phyloP scores from a whole-genome alignment of 2,329 filamentous ascomycete genomes.

The Apiospora phragmitis region DNA sequence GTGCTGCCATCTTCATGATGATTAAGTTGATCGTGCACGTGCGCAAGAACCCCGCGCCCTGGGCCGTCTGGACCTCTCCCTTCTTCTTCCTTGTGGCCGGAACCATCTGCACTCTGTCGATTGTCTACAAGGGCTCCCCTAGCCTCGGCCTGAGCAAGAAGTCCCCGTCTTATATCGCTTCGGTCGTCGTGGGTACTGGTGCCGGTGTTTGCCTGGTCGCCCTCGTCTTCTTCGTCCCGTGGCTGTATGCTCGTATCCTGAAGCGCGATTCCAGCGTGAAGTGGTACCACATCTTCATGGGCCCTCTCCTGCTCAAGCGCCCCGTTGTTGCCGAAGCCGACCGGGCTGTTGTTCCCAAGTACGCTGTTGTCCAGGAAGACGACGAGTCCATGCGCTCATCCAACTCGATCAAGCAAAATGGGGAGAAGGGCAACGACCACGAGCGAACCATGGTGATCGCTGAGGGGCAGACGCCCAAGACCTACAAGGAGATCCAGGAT shows the following conservation, averaged over 20 bases:
- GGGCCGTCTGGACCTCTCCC: constrained; percentile 72
- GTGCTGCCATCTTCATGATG: constrained; percentile 67
- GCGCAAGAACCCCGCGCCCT: constrained; percentile 69
- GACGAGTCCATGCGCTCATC: constrained; percentile 18
- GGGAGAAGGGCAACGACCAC: constrained; percentile 23
- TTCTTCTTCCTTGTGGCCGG: constrained; percentile 77
- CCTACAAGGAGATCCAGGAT: constrained; percentile 63
- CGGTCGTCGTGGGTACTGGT: constrained; percentile 66
- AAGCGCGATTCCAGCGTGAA: constrained; percentile 66
- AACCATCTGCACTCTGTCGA: constrained; percentile 72
- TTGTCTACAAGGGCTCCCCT: constrained; percentile 81
- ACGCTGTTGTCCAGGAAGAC: constrained; percentile 72
- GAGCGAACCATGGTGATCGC: constrained; percentile 45
- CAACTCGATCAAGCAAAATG: background rate
- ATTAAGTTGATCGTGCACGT: constrained; percentile 72
- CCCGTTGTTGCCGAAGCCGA: constrained; percentile 53
- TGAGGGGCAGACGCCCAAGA: constrained; percentile 48
- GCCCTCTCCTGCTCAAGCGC: constrained; percentile 65
- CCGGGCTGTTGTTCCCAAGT: constrained; percentile 66
- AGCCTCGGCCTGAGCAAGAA: constrained; percentile 65
- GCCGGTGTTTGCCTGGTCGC: constrained; percentile 59
- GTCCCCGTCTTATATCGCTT: constrained; percentile 65
- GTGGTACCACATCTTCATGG: constrained; percentile 62
- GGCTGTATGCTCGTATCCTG: constrained; percentile 64
- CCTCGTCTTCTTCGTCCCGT: constrained; percentile 73